These are phyloP conservation scores for Carex littledalei DNA, from an alignment of 176 grass and related monocot species.

Conservation along the genomic window DNA sequence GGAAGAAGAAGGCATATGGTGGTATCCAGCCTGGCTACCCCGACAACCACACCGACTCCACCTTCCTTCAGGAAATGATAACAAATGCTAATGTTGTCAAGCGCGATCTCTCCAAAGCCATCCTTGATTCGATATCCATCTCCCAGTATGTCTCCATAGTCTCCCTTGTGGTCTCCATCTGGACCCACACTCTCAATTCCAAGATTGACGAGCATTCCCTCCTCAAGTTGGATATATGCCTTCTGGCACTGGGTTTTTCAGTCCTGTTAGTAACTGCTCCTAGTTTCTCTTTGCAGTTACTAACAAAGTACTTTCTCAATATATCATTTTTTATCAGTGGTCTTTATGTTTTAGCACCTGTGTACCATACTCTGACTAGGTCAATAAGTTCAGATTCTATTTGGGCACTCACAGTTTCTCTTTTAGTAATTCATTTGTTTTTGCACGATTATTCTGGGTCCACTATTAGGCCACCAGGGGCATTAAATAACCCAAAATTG, in stretches of 20 bases:
- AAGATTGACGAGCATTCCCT: slow-evolving; percentile 65
- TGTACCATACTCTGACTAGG: slow-evolving; percentile 87
- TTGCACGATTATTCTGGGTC: slow-evolving; percentile 92
- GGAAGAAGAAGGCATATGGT: slow-evolving; percentile 93
- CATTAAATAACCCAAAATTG: slow-evolving; percentile 82
- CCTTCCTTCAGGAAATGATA: slow-evolving; percentile 92
- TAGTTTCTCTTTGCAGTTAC: slow-evolving; percentile 50
- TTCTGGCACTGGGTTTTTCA: slow-evolving; percentile 65
- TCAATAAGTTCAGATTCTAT: slow-evolving; percentile 97
- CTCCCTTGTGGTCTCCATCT: slow-evolving; percentile 71
- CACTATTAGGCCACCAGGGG: slow-evolving; percentile 79
- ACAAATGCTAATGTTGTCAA: slow-evolving; percentile 98
- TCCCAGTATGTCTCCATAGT: slow-evolving; percentile 83
- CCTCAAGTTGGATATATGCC: slow-evolving; percentile 62
- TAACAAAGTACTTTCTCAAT: slow-evolving; percentile 69
- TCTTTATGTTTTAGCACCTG: slow-evolving; percentile 79
- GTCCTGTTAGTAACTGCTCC: slow-evolving; percentile 50
- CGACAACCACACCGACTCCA: slow-evolving; percentile 71
- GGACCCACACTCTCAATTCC: slow-evolving; percentile 68
- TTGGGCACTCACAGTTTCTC: slow-evolving; percentile 65
- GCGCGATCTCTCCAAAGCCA: slow-evolving; percentile 66
- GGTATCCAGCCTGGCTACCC: slow-evolving; percentile 68
- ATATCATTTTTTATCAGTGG: slow-evolving; percentile 84
- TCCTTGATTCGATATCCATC: slow-evolving; percentile 74
- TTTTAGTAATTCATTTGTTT: slow-evolving; percentile 86